Evolutionary conservation across 2,329 filamentous ascomycete genomes (phyloP), one percentile per base, ranked within the genome.

Genomic region (Amauroascus niger): DNA sequence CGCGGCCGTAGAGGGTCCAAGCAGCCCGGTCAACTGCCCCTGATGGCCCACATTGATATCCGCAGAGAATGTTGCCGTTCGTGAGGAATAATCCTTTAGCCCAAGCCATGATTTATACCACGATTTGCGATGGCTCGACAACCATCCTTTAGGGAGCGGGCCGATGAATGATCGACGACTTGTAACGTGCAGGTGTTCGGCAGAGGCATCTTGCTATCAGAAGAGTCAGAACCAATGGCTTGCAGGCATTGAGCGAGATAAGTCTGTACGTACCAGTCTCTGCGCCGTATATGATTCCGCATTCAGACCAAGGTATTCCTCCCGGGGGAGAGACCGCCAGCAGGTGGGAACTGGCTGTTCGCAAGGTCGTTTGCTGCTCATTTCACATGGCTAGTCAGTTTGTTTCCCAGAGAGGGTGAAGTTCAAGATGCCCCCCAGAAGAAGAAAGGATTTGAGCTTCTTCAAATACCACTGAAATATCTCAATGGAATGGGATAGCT

Each of bases 131-230:
- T 83, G 78, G 56, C 76, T 79, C 60, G 78, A 79, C 52, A 83
- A 72, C 81, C 81, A 84, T 54, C 79, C 80, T 60, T 80, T 78
- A 43, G 81, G 81, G 33, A 84, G 80, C 33, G 81, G 81, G 0
- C 81, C 81, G 55, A 84, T 81, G 67, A 84, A 84, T 67, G 77
- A 78, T 52, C 81, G 77, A 52, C 78, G 74, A 49, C 75, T 79
- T 6, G 81, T 84, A 59, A 81, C 69, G 66, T 83, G 76, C 39
- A 84, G 67, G 62, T 84, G 81, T 55, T 79, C 74, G 22, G 79
- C 74, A 41, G 78, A 80, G 47, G 79, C 77, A 73, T 84, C 79
- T 69, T 79, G 76, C 78, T 76, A 63, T 41, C 9, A 13, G 41
- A 40, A 22, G 1, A n/a, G 24, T 55, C 46, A 55, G 43, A 58